Conservation (phyloP, 176 grass and related monocot species). For the sorghum (Sorghum bicolor) region DNA sequence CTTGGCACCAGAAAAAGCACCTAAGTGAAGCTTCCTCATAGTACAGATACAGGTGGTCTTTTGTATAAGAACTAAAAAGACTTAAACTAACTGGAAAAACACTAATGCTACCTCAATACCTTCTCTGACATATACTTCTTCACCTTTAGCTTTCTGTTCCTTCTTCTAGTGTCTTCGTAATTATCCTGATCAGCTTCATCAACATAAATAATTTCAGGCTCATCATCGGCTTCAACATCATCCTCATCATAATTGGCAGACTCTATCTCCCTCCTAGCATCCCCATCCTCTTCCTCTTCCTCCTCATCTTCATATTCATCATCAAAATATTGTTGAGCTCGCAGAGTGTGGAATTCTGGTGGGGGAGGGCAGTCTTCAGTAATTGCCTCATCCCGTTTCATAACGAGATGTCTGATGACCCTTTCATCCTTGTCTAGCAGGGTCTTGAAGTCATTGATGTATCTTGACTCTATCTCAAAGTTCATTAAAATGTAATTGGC, state of each 20-base stretch:
- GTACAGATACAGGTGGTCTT: slow-evolving; percentile 11
- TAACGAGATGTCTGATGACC: slow-evolving; percentile 83
- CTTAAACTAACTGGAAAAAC: slow-evolving; percentile 20
- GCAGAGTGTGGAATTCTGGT: slow-evolving; percentile 54
- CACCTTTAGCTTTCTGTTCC: slow-evolving; percentile 34
- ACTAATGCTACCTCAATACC: slow-evolving; percentile 39
- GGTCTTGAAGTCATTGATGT: slow-evolving; percentile 84
- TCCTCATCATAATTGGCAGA: slow-evolving; percentile 29
- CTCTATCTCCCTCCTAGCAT: slow-evolving; percentile 20
- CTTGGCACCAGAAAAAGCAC: slow-evolving; percentile 19
- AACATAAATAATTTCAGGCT: slow-evolving; percentile 70
- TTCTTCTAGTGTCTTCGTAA: slow-evolving; percentile 19
- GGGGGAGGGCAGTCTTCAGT: slow-evolving; percentile 74
- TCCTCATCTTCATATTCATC: slow-evolving; percentile 48
- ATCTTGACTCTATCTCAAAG: slow-evolving; percentile 86
- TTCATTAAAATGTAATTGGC: slow-evolving; percentile 96
- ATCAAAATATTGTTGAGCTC: slow-evolving; percentile 49
- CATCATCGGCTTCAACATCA: slow-evolving; percentile 30
- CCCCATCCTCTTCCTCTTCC: not conserved
- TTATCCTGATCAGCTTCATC: slow-evolving; percentile 45
- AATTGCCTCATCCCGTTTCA: slow-evolving; percentile 76
- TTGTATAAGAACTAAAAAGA: slow-evolving; percentile 26
- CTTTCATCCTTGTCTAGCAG: slow-evolving; percentile 87
- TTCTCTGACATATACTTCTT: slow-evolving; percentile 45
- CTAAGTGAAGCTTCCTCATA: slow-evolving; percentile 12